Conservation (phyloP, 1,284 basidiomycete species). For the Clitocybe nebularis region DNA sequence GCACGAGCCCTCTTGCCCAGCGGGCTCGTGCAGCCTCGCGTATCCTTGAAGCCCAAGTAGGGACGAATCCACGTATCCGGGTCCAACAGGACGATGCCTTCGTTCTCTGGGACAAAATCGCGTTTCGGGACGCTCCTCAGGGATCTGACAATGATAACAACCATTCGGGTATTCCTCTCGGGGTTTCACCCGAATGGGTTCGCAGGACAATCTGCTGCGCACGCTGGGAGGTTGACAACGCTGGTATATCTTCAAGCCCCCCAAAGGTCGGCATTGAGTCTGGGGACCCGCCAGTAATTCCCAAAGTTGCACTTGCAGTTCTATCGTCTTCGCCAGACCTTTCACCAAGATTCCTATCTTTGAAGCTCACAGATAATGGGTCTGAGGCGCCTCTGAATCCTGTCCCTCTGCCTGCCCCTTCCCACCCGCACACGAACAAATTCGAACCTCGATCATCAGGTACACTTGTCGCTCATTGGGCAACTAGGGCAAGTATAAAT, state of each 20-base stretch:
- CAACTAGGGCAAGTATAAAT: slow-evolving; percentile 53
- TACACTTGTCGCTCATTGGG: slow-evolving; percentile 62
- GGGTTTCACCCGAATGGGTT: slow-evolving; percentile 71
- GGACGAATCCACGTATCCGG: slow-evolving; percentile 69
- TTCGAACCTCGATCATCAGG: slow-evolving; percentile 64
- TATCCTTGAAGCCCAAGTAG: slow-evolving; percentile 78
- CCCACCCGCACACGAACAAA: slow-evolving; percentile 45
- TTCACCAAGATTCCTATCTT: slow-evolving; percentile 29
- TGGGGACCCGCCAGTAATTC: slow-evolving; percentile 8
- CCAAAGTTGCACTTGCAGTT: slow-evolving; percentile 59
- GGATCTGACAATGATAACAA: not conserved
- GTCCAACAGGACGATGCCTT: slow-evolving; percentile 78
- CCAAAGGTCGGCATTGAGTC: not conserved
- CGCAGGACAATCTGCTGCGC: slow-evolving; percentile 77
- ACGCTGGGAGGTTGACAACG: slow-evolving; percentile 61
- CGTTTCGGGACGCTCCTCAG: slow-evolving; percentile 32
- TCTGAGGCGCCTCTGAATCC: slow-evolving; percentile 33
- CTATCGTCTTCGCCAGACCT: slow-evolving; percentile 29
- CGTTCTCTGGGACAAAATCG: slow-evolving; percentile 71
- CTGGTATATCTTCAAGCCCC: not conserved
- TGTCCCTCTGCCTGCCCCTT: slow-evolving; percentile 62
- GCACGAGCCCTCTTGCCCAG: slow-evolving; percentile 71
- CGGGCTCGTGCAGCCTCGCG: slow-evolving; percentile 81
- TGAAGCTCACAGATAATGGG: slow-evolving; percentile 29
- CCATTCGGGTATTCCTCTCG: slow-evolving; percentile 14